These are phyloP conservation scores for Scedosporium apiospermum DNA, from an alignment of 2,329 filamentous ascomycete species.

Conservation along the genomic window DNA sequence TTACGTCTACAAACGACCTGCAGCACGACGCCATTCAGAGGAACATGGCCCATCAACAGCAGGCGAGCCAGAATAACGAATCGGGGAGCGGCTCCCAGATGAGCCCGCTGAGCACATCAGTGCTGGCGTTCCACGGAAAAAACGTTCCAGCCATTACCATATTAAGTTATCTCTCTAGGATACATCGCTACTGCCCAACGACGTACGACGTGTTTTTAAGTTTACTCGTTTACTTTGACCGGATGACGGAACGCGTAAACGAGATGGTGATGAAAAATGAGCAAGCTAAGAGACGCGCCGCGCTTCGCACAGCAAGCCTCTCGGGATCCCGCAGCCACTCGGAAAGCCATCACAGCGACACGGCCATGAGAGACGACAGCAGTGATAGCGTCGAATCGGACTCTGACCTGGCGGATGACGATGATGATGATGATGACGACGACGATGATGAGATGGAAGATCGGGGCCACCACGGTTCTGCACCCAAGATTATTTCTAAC, in stretches of 20 bases:
- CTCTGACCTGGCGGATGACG: conserved; percentile 40
- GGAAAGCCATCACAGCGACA: conserved; percentile 15
- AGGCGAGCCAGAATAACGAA: conserved; percentile 37
- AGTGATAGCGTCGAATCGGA: conserved; percentile 33
- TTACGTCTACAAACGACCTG: conserved; percentile 89
- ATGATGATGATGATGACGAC: conserved; percentile 24
- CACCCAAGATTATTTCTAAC: conserved; percentile 14
- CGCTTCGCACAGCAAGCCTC: conserved; percentile 5
- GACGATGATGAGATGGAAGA: conserved; percentile 19
- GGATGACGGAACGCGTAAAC: conserved; percentile 96
- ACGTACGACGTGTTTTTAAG: conserved; percentile 98
- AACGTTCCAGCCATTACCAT: conserved; percentile 97
- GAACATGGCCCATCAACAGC: conserved; percentile 48
- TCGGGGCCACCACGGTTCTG: conserved; percentile 1
- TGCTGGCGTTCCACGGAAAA: conserved; percentile 94
- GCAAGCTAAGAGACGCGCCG: conserved; percentile 33
- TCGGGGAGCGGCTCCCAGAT: conserved; percentile 46
- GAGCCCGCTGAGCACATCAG: conserved; percentile 50
- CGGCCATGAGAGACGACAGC: conserved; percentile 25
- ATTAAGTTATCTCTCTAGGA: conserved; percentile 85
- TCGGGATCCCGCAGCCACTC: neutral
- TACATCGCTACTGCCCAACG: conserved; percentile 98
- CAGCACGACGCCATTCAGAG: conserved; percentile 89
- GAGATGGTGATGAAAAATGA: conserved; percentile 63
- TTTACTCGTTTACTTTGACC: conserved; percentile 92